A percentile compares a stretch with the other conserved stretches of the same genome.
Evolutionary conservation across 345 rosid species (phyloP).

Genomic region (Conringia planisiliqua): DNA sequence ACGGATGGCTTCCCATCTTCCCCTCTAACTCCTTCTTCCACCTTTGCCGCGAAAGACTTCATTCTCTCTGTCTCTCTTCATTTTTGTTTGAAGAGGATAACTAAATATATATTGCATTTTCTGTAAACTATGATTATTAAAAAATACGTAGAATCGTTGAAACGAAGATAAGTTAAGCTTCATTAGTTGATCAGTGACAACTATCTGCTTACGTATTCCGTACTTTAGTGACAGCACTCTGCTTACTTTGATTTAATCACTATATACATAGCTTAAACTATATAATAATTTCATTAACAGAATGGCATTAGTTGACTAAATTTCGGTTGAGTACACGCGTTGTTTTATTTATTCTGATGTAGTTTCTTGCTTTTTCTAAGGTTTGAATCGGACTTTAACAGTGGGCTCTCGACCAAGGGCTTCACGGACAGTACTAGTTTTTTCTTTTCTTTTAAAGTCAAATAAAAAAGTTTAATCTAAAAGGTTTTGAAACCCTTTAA

Average conservation of each 20-base stretch:
- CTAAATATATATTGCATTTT: background rate
- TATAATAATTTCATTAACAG: background rate
- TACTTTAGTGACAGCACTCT: background rate
- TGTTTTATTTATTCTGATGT: background rate
- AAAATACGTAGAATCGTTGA: slow-evolving; percentile 1
- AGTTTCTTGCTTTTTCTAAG: background rate
- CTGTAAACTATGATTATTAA: background rate
- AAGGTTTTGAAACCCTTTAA: too few relatives aligned
- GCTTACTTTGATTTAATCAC: background rate
- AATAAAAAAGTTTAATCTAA: too few relatives aligned
- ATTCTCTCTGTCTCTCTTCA: slow-evolving; percentile 16
- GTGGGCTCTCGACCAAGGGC: background rate
- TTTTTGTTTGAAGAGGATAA: too few relatives aligned
- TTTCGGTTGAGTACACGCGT: background rate
- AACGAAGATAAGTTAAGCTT: background rate
- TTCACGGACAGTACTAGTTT: background rate
- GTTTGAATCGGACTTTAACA: background rate
- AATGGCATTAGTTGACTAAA: background rate
- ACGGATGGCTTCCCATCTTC: slow-evolving; percentile 71
- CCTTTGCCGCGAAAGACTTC: slow-evolving; percentile 69
- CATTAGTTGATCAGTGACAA: slow-evolving; percentile 5
- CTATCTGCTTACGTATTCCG: background rate
- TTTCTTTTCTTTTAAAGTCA: too few relatives aligned
- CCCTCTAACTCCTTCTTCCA: slow-evolving; percentile 80
- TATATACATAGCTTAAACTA: background rate